phyloP scores from a whole-genome alignment of 2,329 filamentous ascomycete genomes.

The Moelleriella libera region DNA sequence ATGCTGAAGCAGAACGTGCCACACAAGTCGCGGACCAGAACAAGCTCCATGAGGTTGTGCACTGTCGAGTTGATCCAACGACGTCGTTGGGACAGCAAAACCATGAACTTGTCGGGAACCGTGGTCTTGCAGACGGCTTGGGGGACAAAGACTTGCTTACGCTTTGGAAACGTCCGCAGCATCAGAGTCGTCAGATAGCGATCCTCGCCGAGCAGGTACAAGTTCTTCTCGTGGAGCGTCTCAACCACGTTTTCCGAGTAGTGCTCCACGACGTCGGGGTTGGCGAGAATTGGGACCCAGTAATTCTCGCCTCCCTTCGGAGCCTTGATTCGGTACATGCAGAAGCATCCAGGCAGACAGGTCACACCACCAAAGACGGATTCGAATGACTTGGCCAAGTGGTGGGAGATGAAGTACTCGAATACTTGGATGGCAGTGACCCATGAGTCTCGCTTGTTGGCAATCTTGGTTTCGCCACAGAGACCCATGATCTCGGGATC shows the following conservation, averaged over 20 bases:
- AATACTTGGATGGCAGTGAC: conserved; percentile 98
- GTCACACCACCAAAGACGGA: conserved; percentile 98
- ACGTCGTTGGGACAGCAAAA: conserved; percentile 84
- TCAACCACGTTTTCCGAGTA: conserved; percentile 99
- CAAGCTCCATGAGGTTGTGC: conserved; percentile 95
- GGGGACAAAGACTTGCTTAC: conserved; percentile 96
- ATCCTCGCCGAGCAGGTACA: conserved; percentile 84
- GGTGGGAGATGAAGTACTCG: conserved; percentile 98
- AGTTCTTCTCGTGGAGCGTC: conserved; percentile 93
- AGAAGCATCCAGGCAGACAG: conserved; percentile 96
- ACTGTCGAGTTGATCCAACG: conserved; percentile 99
- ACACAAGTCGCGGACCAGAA: conserved; percentile 88
- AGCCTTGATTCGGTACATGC: conserved; percentile 99
- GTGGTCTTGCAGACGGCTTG: conserved; percentile 98
- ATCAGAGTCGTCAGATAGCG: conserved; percentile 93
- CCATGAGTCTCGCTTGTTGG: conserved; percentile 91
- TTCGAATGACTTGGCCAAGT: conserved; percentile 92
- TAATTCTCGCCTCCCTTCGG: conserved; percentile 98
- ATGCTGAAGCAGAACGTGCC: conserved; percentile 99
- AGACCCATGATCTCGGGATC: conserved; percentile 99
- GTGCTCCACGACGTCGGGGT: conserved; percentile 96
- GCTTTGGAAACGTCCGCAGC: conserved; percentile 97
- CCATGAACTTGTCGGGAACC: conserved; percentile 83
- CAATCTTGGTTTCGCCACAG: conserved; percentile 98
- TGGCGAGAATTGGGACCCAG: conserved; percentile 97